Base-by-base conservation (phyloP, 768 basidiomycete genomes). In the Saitozyma sp. region DNA sequence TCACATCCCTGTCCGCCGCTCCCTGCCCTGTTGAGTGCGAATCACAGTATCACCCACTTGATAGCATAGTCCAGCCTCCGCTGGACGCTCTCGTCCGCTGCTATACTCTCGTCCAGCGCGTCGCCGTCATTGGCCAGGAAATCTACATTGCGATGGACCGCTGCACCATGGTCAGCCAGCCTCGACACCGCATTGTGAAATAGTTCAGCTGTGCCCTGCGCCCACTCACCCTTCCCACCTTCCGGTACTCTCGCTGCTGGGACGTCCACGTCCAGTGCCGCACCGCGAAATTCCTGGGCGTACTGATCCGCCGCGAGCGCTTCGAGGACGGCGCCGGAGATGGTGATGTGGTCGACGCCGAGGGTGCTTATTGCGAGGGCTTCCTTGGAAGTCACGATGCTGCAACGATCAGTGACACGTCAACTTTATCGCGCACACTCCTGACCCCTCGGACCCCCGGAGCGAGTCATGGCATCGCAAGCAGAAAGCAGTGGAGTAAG, bases 81-180 rank as follows among this genome's bases (percentile, higher is more conserved):
- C 11, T 11, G 42, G 41, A 52, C 60, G n/a, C 54, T 54, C 17
- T 42, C 38, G 58, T 67, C 65, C 17, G 41, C 55, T 39, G 60
- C 60, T 45, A 40, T 62, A 16, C 48, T 56, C 40, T 65, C 63
- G 11, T 67, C 65, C 39, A 67, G 50, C 10, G 57, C 56, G 41
- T 42, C 55, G 20, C 55, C 55, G 43, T 56, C 58, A 41, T 67
- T 58, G 19, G 65, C 64, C 48, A 60, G 50, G 51, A 52, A 60
- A 42, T 60, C 59, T 6, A 52, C 42, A 29, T 60, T 46, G 13
- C 2, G n/a, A 17, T 46, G 45, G 2, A 29, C 29, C 29, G 29
- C 29, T 29, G 29, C 29, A 2, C 29, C 29, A 29, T 2, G 2
- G 29, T 29, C 29, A 29, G 29, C 29, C 29, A 29, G 29, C 29